Conservation (phyloP, 306 rosid genomes). For the Phaseolus lunatus region DNA sequence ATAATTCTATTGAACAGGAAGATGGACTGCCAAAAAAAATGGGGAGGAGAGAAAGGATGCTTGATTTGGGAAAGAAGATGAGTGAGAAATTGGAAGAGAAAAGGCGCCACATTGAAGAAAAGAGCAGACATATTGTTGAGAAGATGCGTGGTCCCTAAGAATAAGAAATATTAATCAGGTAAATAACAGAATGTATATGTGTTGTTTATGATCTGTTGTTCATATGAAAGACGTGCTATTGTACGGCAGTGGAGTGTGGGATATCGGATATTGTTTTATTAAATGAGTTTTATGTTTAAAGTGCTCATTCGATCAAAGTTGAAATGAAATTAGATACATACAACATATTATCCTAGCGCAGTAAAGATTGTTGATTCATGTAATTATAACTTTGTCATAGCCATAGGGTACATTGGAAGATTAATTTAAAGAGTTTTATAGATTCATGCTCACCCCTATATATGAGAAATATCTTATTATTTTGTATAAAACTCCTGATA, state of each 20-base stretch:
- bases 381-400: slow-evolving; percentile 30
- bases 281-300: slow-evolving; percentile 16
- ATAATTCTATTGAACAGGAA: slow-evolving; percentile 54
- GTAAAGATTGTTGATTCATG: slow-evolving; percentile 6
- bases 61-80: slow-evolving; percentile 81
- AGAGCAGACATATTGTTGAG: slow-evolving; percentile 81
- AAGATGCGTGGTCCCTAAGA: slow-evolving; percentile 86
- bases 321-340: slow-evolving; percentile 14
- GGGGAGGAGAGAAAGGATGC: slow-evolving; percentile 89
- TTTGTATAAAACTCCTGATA: background rate
- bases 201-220: slow-evolving; percentile 17
- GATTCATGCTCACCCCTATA: slow-evolving; percentile 7
- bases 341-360: slow-evolving; percentile 5
- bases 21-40: slow-evolving; percentile 61
- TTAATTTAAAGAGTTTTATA: background rate
- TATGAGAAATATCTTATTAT: slow-evolving; percentile 14
- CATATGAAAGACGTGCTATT: slow-evolving; percentile 4
- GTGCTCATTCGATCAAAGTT: slow-evolving; percentile 6
- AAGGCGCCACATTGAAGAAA: slow-evolving; percentile 87
- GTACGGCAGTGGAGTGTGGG: slow-evolving; percentile 15
- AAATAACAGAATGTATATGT: slow-evolving; percentile 29
- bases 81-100: slow-evolving; percentile 89
- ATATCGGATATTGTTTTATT: slow-evolving; percentile 28
- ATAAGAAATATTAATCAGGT: slow-evolving; percentile 43
- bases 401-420: slow-evolving; percentile 7